Conservation (phyloP, 169 alveolate species). For the Plasmodium blacklocki region DNA sequence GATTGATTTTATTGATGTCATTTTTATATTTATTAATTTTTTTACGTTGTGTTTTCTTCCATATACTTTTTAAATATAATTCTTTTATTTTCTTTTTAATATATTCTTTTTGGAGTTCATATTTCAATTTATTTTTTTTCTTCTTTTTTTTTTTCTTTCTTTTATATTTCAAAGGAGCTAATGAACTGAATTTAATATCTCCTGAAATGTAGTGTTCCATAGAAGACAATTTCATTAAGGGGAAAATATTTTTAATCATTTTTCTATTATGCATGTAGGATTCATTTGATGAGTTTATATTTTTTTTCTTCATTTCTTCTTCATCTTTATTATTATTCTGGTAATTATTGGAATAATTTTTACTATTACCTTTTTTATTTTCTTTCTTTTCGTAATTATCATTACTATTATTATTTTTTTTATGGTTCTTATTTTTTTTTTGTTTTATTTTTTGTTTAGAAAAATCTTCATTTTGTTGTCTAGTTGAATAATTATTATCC, state of each 20-base stretch:
- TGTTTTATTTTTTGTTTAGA: not conserved
- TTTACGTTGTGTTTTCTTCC: constrained; percentile 35
- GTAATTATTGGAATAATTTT: not conserved
- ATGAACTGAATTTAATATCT: constrained; percentile 71
- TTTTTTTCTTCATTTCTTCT: not conserved
- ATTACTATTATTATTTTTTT: not conserved
- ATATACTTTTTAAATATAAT: constrained; percentile 32
- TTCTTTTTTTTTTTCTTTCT: constrained; percentile 36
- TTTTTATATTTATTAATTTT: constrained; percentile 3
- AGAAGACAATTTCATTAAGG: constrained; percentile 65
- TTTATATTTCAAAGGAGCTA: constrained; percentile 71
- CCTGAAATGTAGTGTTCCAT: constrained; percentile 75
- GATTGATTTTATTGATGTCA: not conserved
- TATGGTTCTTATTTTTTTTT: not conserved
- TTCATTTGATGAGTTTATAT: constrained; percentile 12
- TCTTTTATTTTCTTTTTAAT: constrained; percentile 53
- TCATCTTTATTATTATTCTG: not conserved
- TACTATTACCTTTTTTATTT: too few species aligned
- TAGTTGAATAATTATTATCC: not conserved
- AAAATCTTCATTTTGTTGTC: too few species aligned
- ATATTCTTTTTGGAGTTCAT: constrained; percentile 48
- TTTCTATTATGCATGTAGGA: constrained; percentile 49
- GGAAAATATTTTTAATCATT: constrained; percentile 71
- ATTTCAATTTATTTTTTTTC: constrained; percentile 21
- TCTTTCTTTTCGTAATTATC: too few species aligned